Base-by-base conservation (phyloP, 805 yeast genomes). In the Nakazawaea laoshanensis region DNA sequence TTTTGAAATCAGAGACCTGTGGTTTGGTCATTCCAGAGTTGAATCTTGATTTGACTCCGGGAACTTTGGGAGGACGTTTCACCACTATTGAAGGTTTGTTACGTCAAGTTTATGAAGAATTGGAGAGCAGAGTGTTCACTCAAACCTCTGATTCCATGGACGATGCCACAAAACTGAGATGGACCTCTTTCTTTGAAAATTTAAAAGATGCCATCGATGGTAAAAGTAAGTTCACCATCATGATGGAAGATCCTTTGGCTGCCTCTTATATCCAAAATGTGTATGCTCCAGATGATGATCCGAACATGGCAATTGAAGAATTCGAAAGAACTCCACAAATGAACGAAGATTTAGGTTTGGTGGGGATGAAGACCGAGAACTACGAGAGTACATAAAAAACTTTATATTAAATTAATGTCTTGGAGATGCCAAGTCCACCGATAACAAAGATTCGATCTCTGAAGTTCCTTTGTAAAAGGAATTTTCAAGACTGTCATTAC, bases 281-380 rank as follows among this genome's bases (percentile, higher is more conserved):
- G n/a, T 92, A 88, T 52, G 99, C 99, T 22, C 99, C 99, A 18
- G 99, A 92, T 59, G 73, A 74, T 26, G 99, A 92, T 60, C 99
- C 99, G 43, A 85, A 89, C 53, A 92, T 92, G 97, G 67, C 55
- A 26, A 73, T 83, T 40, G 95, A 82, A 59, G 96, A 92, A 37
- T 85, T 74, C 46, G 95, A 86, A 45, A 82, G 99, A 65, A 78
- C 95, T 2, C 63, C 66, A 25, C 81, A 85, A 49, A 94, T 88
- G 57, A 87, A 92, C 53, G 98, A 92, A 51, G 89, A 81, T 27
- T 69, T 92, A 42, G 99, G 99, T 15, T 64, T 92, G 50, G 65
- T 61, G 41, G 78, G 72, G 48, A 73, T 58, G 60, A 30, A 19
- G 4, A 36, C 39, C 11, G 39, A 36, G 32, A 29, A 28, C 13